Base-by-base conservation (phyloP, 2,329 filamentous ascomycete genomes). In the Pleoardoris graminearum region DNA sequence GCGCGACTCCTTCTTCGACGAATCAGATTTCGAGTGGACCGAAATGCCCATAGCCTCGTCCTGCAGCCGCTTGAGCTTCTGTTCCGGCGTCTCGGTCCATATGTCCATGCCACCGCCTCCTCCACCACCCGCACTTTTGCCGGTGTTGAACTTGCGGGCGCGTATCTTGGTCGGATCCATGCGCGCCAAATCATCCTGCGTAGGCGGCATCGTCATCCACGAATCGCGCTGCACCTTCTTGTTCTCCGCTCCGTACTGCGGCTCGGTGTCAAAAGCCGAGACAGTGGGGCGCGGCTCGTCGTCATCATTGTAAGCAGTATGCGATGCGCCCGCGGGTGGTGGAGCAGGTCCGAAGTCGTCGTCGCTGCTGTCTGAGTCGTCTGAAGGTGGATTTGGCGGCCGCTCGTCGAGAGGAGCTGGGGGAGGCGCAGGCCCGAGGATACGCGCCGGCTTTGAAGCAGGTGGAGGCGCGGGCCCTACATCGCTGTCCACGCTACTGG, bases 31-130 rank as follows among this genome's bases (percentile, higher is more conserved):
- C 50, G 74, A 68, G 3, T 79, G 74, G 22, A 76, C 75, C 16
- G 76, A 76, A 2, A 92, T 84, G 0, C 92, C 92, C 61, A 97
- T 82, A 10, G 96, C 88, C 48, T 94, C 85, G 69, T 96, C 86
- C 62, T 88, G 86, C 19, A 97, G 75, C 33, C 90, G 82, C 72
- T 88, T 86, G 52, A 89, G 84, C 72, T 95, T 96, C 74, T 97
- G 84, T 69, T 93, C 89, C 0, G 91, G 89, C 7, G 91, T 96
- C 73, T 97, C 93, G 0, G 90, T 92, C 93, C 93, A 97, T 37
- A 93, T 66, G 19, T 84, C 85, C 66, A 83, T 82, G 39, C 75
- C 71, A n/a, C 69, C 69, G 4, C 74, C 73, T 21, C 61, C 57
- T 4, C 74, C 63, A 10, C 73, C 77, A 55, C 77, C 79, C 1